Evolutionary conservation across 1,284 basidiomycete genomes (phyloP).

Genomic region (Trametes sp.): DNA sequence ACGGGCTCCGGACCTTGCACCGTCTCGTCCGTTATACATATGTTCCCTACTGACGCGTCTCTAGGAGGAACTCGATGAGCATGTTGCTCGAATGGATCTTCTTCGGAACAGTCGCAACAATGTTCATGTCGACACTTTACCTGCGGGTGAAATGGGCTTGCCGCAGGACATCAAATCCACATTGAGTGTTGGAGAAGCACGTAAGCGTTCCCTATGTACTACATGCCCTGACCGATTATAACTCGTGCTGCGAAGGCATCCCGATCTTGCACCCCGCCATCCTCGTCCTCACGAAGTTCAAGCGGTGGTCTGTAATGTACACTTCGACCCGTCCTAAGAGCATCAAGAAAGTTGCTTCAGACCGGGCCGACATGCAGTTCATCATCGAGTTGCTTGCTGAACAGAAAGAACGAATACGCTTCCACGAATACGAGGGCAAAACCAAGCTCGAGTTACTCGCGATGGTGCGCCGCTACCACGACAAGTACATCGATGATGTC

Average conservation of each 20-base stretch:
- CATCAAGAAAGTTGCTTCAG: conserved; percentile 35
- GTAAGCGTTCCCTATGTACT: conserved; percentile 2
- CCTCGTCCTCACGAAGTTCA: conserved; percentile 46
- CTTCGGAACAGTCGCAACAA: conserved; percentile 37
- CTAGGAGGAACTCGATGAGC: neutral
- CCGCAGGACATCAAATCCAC: conserved; percentile 35
- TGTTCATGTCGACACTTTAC: conserved; percentile 43
- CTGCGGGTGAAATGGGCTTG: conserved; percentile 40
- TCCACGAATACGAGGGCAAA: conserved; percentile 43
- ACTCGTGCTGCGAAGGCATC: conserved; percentile 30
- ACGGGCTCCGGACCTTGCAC: too few relatives aligned
- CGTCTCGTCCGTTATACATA: too few relatives aligned
- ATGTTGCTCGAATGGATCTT: conserved; percentile 19
- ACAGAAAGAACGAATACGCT: conserved; percentile 36
- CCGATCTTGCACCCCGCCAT: conserved; percentile 43
- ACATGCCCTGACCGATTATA: neutral
- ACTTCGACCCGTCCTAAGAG: conserved; percentile 42
- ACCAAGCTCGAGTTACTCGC: conserved; percentile 37
- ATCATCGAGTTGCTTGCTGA: conserved; percentile 41
- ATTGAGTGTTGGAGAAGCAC: conserved; percentile 20
- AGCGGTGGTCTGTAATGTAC: conserved; percentile 41
- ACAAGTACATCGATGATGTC: conserved; percentile 27
- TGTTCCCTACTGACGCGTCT: neutral
- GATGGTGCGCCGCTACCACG: conserved; percentile 35
- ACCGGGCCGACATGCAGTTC: conserved; percentile 38